These are phyloP conservation scores for Stagonosporopsis tanaceti DNA, from an alignment of 2,329 filamentous ascomycete species.

Conservation along the genomic window DNA sequence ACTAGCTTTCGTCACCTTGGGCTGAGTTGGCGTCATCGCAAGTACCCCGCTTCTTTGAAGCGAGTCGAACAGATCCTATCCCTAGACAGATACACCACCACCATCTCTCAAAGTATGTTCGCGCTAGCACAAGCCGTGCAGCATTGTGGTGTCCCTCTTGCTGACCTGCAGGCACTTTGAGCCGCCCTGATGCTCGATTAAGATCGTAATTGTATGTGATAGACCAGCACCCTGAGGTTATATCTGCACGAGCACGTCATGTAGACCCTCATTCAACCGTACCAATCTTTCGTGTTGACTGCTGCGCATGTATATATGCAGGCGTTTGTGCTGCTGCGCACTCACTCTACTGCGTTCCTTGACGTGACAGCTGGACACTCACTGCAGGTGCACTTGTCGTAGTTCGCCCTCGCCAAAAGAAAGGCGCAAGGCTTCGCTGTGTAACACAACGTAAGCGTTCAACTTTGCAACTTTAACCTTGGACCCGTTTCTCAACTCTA, in stretches of 20 bases:
- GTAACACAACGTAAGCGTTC: background rate
- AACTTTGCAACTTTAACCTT: background rate
- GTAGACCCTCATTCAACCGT: background rate
- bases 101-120: background rate
- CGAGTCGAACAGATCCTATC: no score
- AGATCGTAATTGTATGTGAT: background rate
- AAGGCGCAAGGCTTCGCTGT: background rate
- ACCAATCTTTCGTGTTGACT: background rate
- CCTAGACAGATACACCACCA: background rate
- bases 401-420: no score
- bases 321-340: background rate
- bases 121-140: slow-evolving; percentile 3
- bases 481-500: background rate
- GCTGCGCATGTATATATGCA: background rate
- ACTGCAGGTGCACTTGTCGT: no score
- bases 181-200: background rate
- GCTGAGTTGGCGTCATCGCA: no score
- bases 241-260: slow-evolving; percentile 16
- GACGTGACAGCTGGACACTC: background rate
- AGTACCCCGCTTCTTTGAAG: no score
- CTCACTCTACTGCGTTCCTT: background rate
- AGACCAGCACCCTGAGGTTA: background rate
- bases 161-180: slow-evolving; percentile 1
- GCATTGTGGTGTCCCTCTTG: background rate
- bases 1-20: no score